Base-by-base conservation (phyloP, 495 filamentous ascomycete species). In the Penicillium malachiteum region DNA sequence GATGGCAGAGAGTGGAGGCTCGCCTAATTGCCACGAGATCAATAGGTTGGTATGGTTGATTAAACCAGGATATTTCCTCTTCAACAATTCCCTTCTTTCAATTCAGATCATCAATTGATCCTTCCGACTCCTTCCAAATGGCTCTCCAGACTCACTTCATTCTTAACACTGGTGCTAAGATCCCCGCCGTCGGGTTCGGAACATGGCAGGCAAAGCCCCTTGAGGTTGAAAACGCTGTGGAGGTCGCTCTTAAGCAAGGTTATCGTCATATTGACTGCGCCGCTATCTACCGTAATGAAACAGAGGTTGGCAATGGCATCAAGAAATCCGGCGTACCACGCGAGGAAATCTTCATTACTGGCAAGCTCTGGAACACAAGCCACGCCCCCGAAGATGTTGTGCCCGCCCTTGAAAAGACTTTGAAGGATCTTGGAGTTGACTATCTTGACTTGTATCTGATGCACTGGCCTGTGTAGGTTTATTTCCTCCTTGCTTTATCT, bases 221-320 rank as follows among this genome's bases (percentile, higher is more conserved):
- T 10, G 69, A 74, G 53, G 70, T 70, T 13, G 66, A 70, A 45
- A 68, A 77, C 16, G 56, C 66, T 8, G 67, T 73, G 1, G 72
- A 72, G 38, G 60, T 65, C 18, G 70, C 72, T 6, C 71, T 92
- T 11, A 74, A 82, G 56, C 55, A 72, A 9, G 88, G 88, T 6
- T 92, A 90, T 64, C 73, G 76, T 48, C 87, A 88, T 48, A 70
- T 94, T 53, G 90, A 94, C 69, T 86, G 84, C 18, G 90, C 90
- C 0, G 78, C 80, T 7, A 77, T 71, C 40, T 93, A 94, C 65
- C 73, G 77, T 56, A 92, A 91, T 58, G 88, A 94, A 69, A 78
- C 67, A 6, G 77, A 82, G 8, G 85, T 83, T 26, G 87, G 84
- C 1, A 66, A 75, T 0, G 88, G 86, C 5, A 84, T 94, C 46